Base-by-base conservation (phyloP, 2,329 filamentous ascomycete species). In the Colletotrichum musae region DNA sequence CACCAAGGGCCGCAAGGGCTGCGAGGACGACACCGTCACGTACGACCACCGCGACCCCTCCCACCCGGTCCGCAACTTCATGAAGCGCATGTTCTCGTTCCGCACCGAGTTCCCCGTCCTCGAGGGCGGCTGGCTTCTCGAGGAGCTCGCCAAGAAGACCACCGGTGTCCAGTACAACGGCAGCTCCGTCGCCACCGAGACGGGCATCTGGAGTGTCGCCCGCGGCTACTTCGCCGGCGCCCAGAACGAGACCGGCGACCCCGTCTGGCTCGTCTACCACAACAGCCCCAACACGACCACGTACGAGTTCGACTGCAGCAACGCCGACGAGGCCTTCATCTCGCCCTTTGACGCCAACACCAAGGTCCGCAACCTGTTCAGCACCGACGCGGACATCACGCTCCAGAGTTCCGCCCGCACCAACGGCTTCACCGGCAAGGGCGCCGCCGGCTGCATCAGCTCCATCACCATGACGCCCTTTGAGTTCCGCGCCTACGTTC, bases 1-100 rank as follows among this genome's bases (percentile, higher is more conserved):
- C 45, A 85, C 87, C 56, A 82, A 84, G 70, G 85, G 86, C 2
- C 78, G 83, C 2, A 72, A 80, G 47, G 90, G 88, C 6, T 92
- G 90, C 73, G 73, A 86, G 54, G 89, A 91, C 70, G 85, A 88
- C 36, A 77, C 79, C 9, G 86, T 89, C 59, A 86, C 86, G 43
- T 84, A 87, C 47, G 89, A 92, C 72, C 89, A 92, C 74, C 82
- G 89, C 47, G 89, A 92, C 74, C 87, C 89, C 1, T 86, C 89
- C 10, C 85, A 89, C 72, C 88, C 89, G 2, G 79, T 91, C 41
- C 84, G 88, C 48, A 90, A 89, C 71, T 85, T 89, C 52, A 81
- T 91, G 70, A 90, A 89, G 76, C 81, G 85, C 52, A 89, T 91
- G 85, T 90, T 87, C 71, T 84, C 90, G 71, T 82, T 91, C 76